Evolutionary conservation across 768 basidiomycete species (phyloP).

Genomic region (Dentipellis sp.): DNA sequence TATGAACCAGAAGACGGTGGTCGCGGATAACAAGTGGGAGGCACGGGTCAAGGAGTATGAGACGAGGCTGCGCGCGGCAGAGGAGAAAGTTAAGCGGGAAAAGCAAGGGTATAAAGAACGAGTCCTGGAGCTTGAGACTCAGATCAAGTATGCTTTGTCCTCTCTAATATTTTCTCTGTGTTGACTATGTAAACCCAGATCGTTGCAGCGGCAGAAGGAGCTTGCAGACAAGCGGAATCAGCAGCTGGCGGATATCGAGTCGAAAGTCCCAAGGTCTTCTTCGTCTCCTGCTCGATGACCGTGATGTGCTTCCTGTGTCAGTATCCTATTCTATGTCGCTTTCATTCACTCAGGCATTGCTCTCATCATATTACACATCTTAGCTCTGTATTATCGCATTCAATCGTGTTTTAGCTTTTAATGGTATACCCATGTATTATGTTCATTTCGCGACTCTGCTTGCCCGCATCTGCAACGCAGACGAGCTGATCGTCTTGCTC

Average conservation of each 20-base stretch:
- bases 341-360: too few species aligned
- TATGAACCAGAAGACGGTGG: slow-evolving; percentile 61
- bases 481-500: too few species aligned
- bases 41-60: slow-evolving; percentile 93
- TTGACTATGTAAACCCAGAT: slow-evolving; percentile 31
- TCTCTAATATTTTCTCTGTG: background rate
- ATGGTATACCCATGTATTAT: background rate
- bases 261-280: slow-evolving; percentile 11
- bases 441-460: background rate
- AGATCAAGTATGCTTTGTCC: slow-evolving; percentile 45
- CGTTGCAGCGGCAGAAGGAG: slow-evolving; percentile 68
- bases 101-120: slow-evolving; percentile 91
- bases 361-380: background rate
- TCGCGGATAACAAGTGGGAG: slow-evolving; percentile 87
- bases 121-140: slow-evolving; percentile 58
- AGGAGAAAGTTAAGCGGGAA: slow-evolving; percentile 90
- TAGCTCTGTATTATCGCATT: background rate
- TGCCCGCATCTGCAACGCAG: too few species aligned
- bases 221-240: slow-evolving; percentile 66
- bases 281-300: slow-evolving; percentile 6
- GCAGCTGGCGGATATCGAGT: slow-evolving; percentile 43
- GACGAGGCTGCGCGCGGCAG: slow-evolving; percentile 65
- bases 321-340: too few species aligned
- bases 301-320: background rate
- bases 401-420: background rate